Evolutionary conservation across 2,329 filamentous ascomycete species (phyloP), one percentile per base, ranked within the genome.

Genomic region (Penicillium sp.): DNA sequence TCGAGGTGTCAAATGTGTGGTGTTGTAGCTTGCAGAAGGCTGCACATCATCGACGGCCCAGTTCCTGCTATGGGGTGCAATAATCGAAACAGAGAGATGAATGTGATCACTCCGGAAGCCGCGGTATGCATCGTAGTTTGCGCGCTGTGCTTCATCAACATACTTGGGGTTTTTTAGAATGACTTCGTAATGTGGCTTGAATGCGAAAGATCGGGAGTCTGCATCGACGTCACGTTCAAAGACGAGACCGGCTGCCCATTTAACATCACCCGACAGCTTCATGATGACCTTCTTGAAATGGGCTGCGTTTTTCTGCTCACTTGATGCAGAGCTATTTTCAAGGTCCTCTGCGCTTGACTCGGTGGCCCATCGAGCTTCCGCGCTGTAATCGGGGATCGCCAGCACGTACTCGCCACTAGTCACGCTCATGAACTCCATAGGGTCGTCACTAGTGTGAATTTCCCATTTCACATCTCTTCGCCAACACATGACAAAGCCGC

Each of bases 401-500:
- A 96, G 76, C 9, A 98, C 84, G 57, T 92, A 98, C 62, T 95
- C 90, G 35, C 88, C 88, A 61, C 90, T 95, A 47, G 94, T 86
- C 3, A 98, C 88, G 1, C 84, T 88, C 83, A 98, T 93, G 65
- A 98, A 93, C 42, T 85, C 83, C 58, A 85, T 85, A 0, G 92
- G 89, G 54, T 98, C 85, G 51, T 93, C 80, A 35, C 87, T 82
- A 35, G 82, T 79, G 41, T 89, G 84, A 35, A 98, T 80, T 43
- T 82, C 84, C 79, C 87, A 93, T 44, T 78, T 80, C 25, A 98
- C 89, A 61, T 95, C 85, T 55, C 88, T 93, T 35, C 92, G 83
- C 90, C 90, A 98, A 62, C 93, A 96, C 88, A 98, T 95, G 29
- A 96, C 77, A 57, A 98, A 94, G 3, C 92, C 92, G 22, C 89